Evolutionary conservation across 345 rosid species (phyloP), one percentile per base, ranked within the genome.

Genomic region (Crucihimalaya himalaica): DNA sequence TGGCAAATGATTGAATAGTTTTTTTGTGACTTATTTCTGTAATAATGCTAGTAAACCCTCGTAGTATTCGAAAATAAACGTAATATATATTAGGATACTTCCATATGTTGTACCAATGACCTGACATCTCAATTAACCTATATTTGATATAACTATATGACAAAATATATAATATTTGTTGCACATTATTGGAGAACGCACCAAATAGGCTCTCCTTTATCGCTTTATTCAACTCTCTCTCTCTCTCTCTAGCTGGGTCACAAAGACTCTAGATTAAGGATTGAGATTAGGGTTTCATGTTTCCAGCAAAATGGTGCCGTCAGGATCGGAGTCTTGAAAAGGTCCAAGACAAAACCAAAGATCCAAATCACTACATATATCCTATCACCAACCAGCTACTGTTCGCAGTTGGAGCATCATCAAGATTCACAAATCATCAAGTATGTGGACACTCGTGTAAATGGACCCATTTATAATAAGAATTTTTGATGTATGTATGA

Each of bases 381-480:
- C 29, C 16, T 32, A 73, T 45, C 70, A 43, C 35, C 63, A 34
- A 52, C 42, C 87, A 87, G 95, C 70, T 91, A 75, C 79, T 89
- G 86, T 79, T 89, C 80, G 86, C 93, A 4, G 87, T 50, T 84
- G 95, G 84, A 86, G 95, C 95, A 91, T 81, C 91, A 86, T 87
- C 89, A 91, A 91, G 97, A 89, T 91, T 91, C 97, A 87, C 91
- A 89, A 63, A 73, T 48, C 67, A 60, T 59, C 65, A 48, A 58
- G 5, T 46, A 46, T 74, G 9, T 70, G 5, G 11, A 29, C 29
- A 32, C 43, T 25, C 74, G 35, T 48, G 47, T 51, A 54, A 40
- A 35, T 62, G 37, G 67, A 80, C 55, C 60, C 34, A 46, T 67
- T 53, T 61, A 67, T 34, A 3, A 35, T 14, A 23, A 16, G 14